phyloP scores from a whole-genome alignment of 192 early-diverging fungal genomes.

The Lunasporangiospora selenospora region DNA sequence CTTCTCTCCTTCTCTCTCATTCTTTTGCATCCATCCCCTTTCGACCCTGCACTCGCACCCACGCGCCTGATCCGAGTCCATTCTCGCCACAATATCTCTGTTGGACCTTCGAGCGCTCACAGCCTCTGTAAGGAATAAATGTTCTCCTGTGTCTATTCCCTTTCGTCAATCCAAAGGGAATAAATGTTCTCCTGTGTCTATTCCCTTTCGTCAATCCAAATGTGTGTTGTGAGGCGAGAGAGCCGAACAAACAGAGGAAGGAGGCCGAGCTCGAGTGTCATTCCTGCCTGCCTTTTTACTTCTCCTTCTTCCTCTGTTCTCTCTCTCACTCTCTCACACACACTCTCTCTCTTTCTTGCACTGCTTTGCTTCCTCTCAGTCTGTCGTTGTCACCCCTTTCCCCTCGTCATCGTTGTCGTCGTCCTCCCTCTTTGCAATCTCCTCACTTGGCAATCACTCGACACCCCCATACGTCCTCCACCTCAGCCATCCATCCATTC shows the following conservation, averaged over 20 bases:
- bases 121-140: constrained; percentile 2
- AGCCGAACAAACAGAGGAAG: too few relatives aligned
- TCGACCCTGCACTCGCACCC: not conserved
- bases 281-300: not conserved
- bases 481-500: constrained; percentile 6
- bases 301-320: not conserved
- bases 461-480: not conserved
- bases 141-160: not conserved
- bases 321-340: not conserved
- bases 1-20: not conserved
- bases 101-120: not conserved
- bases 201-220: not conserved
- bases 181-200: not conserved
- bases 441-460: not conserved
- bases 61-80: not conserved
- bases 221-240: too few relatives aligned
- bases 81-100: not conserved
- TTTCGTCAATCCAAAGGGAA: not conserved
- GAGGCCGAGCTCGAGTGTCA: too few relatives aligned
- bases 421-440: too few relatives aligned
- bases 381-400: too few relatives aligned
- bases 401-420: too few relatives aligned
- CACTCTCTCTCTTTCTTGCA: not conserved
- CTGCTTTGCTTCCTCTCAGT: too few relatives aligned
- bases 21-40: not conserved